Base-by-base conservation (phyloP, 495 filamentous ascomycete species). In the Penicillium cosmopolitanum region DNA sequence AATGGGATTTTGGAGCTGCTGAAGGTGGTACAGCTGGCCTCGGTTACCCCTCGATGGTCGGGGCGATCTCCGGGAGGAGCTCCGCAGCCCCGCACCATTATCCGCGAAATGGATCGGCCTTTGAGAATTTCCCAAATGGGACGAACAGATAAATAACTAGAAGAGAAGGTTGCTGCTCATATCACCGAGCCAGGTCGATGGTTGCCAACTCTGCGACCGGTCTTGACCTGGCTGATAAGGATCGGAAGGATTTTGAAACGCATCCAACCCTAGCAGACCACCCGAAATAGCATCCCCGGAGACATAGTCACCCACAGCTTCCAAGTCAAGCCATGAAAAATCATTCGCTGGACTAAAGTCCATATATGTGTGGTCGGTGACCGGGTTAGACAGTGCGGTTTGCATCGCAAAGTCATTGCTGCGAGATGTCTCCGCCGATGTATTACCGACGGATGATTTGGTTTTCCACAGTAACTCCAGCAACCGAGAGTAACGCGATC, bases 251-350 rank as follows among this genome's bases (percentile, higher is more conserved):
- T 75, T 78, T 50, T 74, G 71, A 63, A 77, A 74, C 0, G 72
- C 56, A 57, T 78, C 76, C n/a, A 76, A 60, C 7, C 72, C 73
- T 48, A 79, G 55, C 19, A 76, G 54, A 15, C 73, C 74, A 23
- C 72, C 72, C 0, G 75, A 63, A 13, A 77, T 74, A 38, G 71
- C 75, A 48, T 80, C 77, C 4, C 78, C 78, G 5, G 78, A 79
- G 34, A 80, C 82, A 65, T 80, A 85, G 44, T 85, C 81, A 0
- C 82, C 82, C 16, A 85, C 82, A 15, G 82, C 82, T 60, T 81
- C 76, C 28, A 85, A 68, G 67, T 85, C 81, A 5, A 83, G 73
- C 82, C 82, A 85, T 2, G 81, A 82, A 66, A 85, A 85, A 50
- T 85, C 82, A 40, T 83, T 80, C 2, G 77, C 77, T 8, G 77